Conservation (phyloP, 768 basidiomycete genomes). For the Coprinopsis strossmayeri region DNA sequence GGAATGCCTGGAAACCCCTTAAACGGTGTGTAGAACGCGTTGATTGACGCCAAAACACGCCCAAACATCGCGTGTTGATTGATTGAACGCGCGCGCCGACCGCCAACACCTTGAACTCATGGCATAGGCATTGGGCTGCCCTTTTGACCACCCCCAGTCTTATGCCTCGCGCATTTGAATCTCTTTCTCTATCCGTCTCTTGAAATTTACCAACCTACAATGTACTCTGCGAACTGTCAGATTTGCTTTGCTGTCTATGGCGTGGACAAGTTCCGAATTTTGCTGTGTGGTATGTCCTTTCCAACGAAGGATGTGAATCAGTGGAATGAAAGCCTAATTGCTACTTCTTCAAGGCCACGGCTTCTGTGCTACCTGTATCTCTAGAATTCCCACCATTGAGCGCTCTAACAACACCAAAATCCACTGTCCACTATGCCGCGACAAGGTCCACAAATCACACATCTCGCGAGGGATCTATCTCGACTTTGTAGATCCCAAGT, state of each 20-base stretch:
- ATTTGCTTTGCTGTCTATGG: background rate
- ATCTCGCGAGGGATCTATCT: slow-evolving; percentile 23
- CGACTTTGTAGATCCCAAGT: slow-evolving; percentile 21
- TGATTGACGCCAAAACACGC: no score
- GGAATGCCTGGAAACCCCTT: no score
- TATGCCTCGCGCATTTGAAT: no score
- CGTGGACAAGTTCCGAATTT: slow-evolving; percentile 21
- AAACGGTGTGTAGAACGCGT: no score
- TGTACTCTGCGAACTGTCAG: background rate
- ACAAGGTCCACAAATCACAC: slow-evolving; percentile 11
- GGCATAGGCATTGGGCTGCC: no score
- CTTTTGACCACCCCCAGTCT: no score
- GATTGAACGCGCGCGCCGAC: no score
- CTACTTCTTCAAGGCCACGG: slow-evolving; percentile 29
- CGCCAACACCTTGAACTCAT: no score
- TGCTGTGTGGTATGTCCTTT: slow-evolving; percentile 27
- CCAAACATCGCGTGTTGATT: no score
- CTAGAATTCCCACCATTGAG: slow-evolving; percentile 15
- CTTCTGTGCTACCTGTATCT: slow-evolving; percentile 31
- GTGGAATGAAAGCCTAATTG: background rate
- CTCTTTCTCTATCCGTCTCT: no score
- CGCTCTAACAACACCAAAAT: background rate
- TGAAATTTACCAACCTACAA: no score
- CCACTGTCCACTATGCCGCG: slow-evolving; percentile 21
- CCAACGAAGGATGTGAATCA: background rate